Conservation (phyloP, 2,329 filamentous ascomycete genomes). For the Beauveria sp. region DNA sequence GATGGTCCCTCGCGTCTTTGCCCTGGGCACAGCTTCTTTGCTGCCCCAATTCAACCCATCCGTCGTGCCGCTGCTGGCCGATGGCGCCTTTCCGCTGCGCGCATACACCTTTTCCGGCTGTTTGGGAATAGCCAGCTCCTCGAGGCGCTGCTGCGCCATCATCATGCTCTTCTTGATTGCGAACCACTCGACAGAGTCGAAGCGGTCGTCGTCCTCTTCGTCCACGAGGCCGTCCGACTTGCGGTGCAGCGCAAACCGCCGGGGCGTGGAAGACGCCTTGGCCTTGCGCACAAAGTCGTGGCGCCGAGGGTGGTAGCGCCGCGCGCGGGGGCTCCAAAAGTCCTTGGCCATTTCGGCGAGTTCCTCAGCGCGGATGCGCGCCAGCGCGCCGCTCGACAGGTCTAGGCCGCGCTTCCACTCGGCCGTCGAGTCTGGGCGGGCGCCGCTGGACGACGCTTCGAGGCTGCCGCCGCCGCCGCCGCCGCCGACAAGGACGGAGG, state of each 20-base stretch:
- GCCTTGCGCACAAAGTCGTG: conserved; percentile 33
- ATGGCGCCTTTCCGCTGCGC: neutral
- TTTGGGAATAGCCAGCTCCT: neutral
- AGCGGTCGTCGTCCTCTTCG: conserved; percentile 31
- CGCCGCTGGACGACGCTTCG: neutral
- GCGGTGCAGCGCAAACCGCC: conserved; percentile 32
- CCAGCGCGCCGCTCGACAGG: conserved; percentile 23
- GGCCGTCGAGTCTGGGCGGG: conserved; percentile 10
- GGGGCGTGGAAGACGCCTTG: conserved; percentile 27
- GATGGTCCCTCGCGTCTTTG: conserved; percentile 2
- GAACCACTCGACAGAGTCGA: conserved; percentile 22
- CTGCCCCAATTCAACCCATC: neutral
- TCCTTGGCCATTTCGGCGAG: conserved; percentile 34
- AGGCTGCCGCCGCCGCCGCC: too few relatives aligned
- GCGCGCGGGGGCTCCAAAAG: conserved; percentile 31
- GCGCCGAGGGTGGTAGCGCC: conserved; percentile 30
- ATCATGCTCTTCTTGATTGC: conserved; percentile 1
- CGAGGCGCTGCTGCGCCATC: neutral
- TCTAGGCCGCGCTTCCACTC: conserved; percentile 29
- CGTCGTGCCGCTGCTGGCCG: neutral
- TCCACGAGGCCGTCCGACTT: conserved; percentile 17
- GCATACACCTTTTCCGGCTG: neutral
- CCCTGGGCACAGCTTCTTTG: neutral
- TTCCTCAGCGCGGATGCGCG: conserved; percentile 26
- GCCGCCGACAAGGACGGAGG: neutral